These are phyloP conservation scores for Hypoxylon lienhwacheense DNA, from an alignment of 495 filamentous ascomycete genomes.

Conservation along the genomic window DNA sequence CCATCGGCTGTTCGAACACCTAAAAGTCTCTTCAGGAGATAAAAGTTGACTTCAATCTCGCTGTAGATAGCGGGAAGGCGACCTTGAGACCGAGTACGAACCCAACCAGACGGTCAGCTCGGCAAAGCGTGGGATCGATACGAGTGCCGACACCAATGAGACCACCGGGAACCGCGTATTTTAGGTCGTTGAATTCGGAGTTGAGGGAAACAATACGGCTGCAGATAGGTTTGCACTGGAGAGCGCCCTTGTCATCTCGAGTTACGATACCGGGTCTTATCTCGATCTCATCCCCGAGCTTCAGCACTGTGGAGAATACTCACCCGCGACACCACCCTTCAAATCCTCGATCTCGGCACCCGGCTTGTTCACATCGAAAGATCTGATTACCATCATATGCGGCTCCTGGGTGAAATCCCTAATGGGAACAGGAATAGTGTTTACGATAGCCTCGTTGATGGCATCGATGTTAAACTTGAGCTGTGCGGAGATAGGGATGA, in stretches of 20 bases:
- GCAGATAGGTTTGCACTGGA: conserved; percentile 96
- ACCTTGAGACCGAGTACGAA: conserved; percentile 94
- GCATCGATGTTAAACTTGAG: conserved; percentile 99
- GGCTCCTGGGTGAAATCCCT: conserved; percentile 88
- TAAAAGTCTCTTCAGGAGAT: conserved; percentile 86
- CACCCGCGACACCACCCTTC: conserved; percentile 98
- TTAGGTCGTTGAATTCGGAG: conserved; percentile 96
- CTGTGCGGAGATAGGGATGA: conserved; percentile 98
- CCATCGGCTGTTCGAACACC: conserved; percentile 98
- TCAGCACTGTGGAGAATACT: conserved; percentile 93
- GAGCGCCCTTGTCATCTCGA: conserved; percentile 88
- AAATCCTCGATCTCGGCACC: conserved; percentile 99
- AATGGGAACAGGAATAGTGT: conserved; percentile 86
- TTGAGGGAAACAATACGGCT: conserved; percentile 91
- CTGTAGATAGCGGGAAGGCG: conserved; percentile 91
- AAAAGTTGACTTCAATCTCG: conserved; percentile 98
- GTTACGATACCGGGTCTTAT: conserved; percentile 95
- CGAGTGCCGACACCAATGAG: conserved; percentile 96
- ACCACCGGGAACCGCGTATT: conserved; percentile 95
- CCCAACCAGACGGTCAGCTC: conserved; percentile 97
- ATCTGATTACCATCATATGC: conserved; percentile 98
- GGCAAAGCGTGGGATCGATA: conserved; percentile 94
- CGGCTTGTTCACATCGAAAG: conserved; percentile 99
- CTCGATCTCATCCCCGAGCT: conserved; percentile 96
- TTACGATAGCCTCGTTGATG: conserved; percentile 90